phyloP scores from a whole-genome alignment of 2,329 filamentous ascomycete species.

The Cytospora schulzeri region DNA sequence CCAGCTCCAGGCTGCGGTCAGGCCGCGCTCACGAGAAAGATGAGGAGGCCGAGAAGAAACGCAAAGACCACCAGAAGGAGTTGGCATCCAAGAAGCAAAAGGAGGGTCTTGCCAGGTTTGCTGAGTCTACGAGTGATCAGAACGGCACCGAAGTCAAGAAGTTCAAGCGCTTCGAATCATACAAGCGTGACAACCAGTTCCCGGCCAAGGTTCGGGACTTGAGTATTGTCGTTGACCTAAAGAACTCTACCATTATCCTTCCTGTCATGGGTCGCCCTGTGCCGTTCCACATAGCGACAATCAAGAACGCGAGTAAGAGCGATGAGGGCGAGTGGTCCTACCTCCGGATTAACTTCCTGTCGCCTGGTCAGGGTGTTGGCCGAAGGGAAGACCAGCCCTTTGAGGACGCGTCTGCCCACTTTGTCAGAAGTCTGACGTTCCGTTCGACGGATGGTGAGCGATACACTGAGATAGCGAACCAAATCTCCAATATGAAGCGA shows the following conservation, averaged over 20 bases:
- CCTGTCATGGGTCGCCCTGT: conserved; percentile 97
- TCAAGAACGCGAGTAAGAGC: conserved; percentile 98
- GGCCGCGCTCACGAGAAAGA: conserved; percentile 81
- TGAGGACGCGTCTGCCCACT: conserved; percentile 93
- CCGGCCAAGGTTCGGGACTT: conserved; percentile 81
- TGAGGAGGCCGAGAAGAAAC: conserved; percentile 84
- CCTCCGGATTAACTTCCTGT: conserved; percentile 94
- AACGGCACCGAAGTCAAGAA: conserved; percentile 95
- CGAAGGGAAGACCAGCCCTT: conserved; percentile 97
- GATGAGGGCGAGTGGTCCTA: conserved; percentile 94
- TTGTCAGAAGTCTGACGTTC: conserved; percentile 93
- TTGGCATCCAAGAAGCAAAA: conserved; percentile 84
- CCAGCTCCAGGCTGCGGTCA: conserved; percentile 86
- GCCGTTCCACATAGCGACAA: conserved; percentile 95
- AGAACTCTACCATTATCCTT: conserved; percentile 86
- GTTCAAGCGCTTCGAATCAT: conserved; percentile 98
- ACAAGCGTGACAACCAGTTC: conserved; percentile 96
- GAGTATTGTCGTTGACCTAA: conserved; percentile 86
- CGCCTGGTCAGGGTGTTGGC: conserved; percentile 94
- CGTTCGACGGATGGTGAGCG: conserved; percentile 85
- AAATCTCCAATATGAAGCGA: conserved; percentile 96
- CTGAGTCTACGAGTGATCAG: conserved; percentile 79
- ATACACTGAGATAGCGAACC: conserved; percentile 86
- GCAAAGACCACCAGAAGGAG: conserved; percentile 91
- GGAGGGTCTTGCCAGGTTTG: conserved; percentile 82